phyloP scores from a whole-genome alignment of 148 eudicot species.

The Fallopia convolvulus region DNA sequence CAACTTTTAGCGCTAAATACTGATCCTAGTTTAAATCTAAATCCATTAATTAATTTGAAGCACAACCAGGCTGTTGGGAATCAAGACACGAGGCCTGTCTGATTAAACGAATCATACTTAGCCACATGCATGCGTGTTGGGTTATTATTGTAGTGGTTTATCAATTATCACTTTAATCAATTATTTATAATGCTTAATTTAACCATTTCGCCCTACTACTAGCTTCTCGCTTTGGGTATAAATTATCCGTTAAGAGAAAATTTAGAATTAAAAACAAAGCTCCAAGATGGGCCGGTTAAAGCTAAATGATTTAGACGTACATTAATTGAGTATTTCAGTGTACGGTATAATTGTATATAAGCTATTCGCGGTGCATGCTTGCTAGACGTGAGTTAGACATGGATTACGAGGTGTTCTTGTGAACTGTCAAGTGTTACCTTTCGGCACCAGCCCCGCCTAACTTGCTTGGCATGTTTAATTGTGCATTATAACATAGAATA shows the following conservation, averaged over 20 bases:
- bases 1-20: not conserved
- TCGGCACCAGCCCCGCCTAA: not conserved
- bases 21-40: not conserved
- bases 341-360: not conserved
- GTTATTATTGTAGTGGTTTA: not conserved
- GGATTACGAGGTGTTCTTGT: constrained; percentile 1
- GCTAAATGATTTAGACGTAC: too few relatives aligned
- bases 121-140: not conserved
- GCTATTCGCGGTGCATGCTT: not conserved
- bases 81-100: constrained; percentile 9
- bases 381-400: not conserved
- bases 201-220: not conserved
- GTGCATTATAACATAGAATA: not conserved
- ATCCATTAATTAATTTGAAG: not conserved
- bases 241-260: too few relatives aligned
- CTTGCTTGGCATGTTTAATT: not conserved
- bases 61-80: constrained; percentile 10
- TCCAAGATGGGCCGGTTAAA: too few relatives aligned
- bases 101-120: constrained; percentile 9
- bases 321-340: too few relatives aligned
- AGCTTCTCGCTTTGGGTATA: too few relatives aligned
- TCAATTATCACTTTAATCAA: not conserved
- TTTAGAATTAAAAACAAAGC: too few relatives aligned
- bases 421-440: not conserved
- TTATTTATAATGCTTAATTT: not conserved